Percentiles rank a stretch among this genome's conserved stretches.
Conservation (phyloP, 1,284 basidiomycete genomes). For the Irpex rosettiformis region DNA sequence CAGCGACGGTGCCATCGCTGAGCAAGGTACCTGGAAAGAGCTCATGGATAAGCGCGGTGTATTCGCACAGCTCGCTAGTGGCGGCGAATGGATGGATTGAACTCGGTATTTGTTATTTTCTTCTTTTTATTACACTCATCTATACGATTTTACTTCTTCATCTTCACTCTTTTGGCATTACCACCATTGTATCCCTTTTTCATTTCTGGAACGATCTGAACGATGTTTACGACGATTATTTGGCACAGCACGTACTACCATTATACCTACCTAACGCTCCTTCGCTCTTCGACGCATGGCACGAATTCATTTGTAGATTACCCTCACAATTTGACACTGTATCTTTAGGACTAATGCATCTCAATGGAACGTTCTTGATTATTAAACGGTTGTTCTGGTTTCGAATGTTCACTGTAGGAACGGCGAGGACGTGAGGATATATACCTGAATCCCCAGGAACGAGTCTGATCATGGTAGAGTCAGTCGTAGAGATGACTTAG, state of each 20-base stretch:
- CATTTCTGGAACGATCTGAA: not conserved
- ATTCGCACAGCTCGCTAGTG: slow-evolving; percentile 80
- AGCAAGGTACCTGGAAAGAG: slow-evolving; percentile 76
- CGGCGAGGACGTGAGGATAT: no score
- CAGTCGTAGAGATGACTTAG: no score
- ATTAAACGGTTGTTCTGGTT: no score
- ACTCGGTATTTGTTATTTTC: slow-evolving; percentile 19
- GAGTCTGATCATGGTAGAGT: no score
- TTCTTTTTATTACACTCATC: slow-evolving; percentile 1
- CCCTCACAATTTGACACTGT: not conserved
- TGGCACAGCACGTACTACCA: not conserved
- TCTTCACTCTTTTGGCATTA: not conserved
- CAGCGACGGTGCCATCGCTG: slow-evolving; percentile 71
- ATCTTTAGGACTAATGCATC: not conserved
- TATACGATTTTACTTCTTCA: not conserved
- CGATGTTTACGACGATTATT: not conserved
- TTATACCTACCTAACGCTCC: not conserved
- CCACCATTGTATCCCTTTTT: not conserved
- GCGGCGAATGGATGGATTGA: slow-evolving; percentile 78
- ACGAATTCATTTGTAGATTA: slow-evolving; percentile 3
- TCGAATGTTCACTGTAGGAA: no score
- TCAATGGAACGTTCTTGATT: not conserved
- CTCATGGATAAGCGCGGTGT: slow-evolving; percentile 68
- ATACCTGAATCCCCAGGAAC: no score
- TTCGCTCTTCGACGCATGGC: not conserved